phyloP scores from a whole-genome alignment of 768 basidiomycete species.

The Lactifluus rugatus region DNA sequence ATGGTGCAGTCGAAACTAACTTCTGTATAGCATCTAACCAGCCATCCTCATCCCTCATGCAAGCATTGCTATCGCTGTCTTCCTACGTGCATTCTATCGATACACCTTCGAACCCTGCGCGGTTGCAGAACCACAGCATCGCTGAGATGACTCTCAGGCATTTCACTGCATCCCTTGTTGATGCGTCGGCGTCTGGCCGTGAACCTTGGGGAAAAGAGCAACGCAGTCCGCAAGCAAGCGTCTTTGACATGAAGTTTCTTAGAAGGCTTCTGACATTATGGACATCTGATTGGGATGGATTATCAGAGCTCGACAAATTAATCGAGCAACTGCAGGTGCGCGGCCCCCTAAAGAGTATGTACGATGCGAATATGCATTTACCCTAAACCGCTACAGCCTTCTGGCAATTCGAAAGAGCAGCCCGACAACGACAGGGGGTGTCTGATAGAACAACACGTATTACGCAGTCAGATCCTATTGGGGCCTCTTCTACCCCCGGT shows the following conservation, averaged over 20 bases:
- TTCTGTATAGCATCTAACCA: neutral
- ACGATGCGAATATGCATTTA: neutral
- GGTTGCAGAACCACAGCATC: neutral
- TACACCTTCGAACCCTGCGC: neutral
- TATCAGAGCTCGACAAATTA: slow-evolving; percentile 6
- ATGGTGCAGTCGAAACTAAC: neutral
- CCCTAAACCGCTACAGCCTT: neutral
- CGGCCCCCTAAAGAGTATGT: neutral
- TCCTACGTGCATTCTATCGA: slow-evolving; percentile 6
- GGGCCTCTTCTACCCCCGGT: slow-evolving; percentile 43
- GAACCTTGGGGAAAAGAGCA: neutral
- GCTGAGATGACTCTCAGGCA: neutral
- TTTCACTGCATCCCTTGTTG: slow-evolving; percentile 6
- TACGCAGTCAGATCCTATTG: slow-evolving; percentile 52
- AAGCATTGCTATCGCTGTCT: slow-evolving; percentile 6
- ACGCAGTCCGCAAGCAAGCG: neutral
- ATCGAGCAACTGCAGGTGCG: slow-evolving; percentile 13
- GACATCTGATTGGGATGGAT: neutral
- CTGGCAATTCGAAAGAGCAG: neutral
- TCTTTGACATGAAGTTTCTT: slow-evolving; percentile 11
- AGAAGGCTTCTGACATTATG: slow-evolving; percentile 10
- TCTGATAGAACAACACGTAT: slow-evolving; percentile 34
- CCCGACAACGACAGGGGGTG: neutral
- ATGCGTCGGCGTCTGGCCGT: neutral
- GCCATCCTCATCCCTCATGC: slow-evolving; percentile 11